phyloP scores from a whole-genome alignment of 352 stramenopile species.

The Globisporangium spinosum region DNA sequence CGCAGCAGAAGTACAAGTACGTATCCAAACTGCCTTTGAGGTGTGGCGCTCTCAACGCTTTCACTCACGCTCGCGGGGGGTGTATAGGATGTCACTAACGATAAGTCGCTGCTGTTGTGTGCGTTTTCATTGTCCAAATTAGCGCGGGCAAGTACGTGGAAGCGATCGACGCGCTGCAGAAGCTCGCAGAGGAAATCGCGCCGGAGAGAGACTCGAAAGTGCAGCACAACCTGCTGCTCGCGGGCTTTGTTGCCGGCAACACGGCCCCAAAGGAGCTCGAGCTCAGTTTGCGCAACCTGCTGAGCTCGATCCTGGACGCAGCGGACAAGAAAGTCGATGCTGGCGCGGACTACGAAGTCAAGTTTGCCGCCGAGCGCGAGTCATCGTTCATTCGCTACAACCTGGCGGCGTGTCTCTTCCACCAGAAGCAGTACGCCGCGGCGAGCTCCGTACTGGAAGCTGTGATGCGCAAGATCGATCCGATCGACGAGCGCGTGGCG shows the following conservation, averaged over 20 bases:
- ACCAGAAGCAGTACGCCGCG: conserved; percentile 89
- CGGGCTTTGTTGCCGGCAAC: conserved; percentile 59
- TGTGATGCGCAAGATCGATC: conserved; percentile 88
- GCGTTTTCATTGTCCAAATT: background rate
- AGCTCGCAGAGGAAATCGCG: conserved; percentile 79
- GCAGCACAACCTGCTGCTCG: conserved; percentile 80
- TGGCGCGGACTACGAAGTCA: conserved; percentile 24
- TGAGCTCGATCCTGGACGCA: conserved; percentile 37
- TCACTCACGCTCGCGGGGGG: background rate
- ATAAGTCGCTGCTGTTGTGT: conserved; percentile 7
- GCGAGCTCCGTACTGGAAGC: conserved; percentile 81
- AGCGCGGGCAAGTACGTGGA: conserved; percentile 85
- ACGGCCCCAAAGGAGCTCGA: conserved; percentile 72
- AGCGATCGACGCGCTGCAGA: conserved; percentile 77
- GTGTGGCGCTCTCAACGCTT: background rate
- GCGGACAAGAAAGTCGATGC: conserved; percentile 43
- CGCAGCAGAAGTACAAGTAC: conserved; percentile 87
- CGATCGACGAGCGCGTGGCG: conserved; percentile 88
- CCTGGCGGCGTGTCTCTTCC: conserved; percentile 79
- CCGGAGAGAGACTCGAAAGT: conserved; percentile 76
- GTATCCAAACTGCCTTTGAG: conserved; percentile 16
- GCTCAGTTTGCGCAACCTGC: conserved; percentile 55
- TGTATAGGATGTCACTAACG: too few relatives aligned
- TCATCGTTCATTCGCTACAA: conserved; percentile 90
- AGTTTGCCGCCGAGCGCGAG: conserved; percentile 79